Conservation (phyloP, 495 filamentous ascomycete genomes). For the Xylaria longipes region DNA sequence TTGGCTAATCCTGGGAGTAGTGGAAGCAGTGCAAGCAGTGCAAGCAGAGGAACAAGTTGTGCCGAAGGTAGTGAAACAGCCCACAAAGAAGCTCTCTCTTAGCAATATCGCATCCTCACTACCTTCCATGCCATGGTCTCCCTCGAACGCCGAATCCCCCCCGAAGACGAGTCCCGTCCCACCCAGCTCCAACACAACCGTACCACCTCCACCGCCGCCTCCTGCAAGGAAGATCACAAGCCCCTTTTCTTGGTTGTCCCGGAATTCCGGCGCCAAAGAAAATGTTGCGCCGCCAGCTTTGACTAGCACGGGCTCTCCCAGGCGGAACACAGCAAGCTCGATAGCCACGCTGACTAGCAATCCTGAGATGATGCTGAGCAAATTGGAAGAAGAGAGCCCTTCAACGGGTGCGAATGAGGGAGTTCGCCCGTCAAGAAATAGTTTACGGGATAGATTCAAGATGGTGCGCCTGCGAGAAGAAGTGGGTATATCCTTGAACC, state of each 20-base stretch:
- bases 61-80: slow-evolving; percentile 31
- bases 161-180: slow-evolving; percentile 43
- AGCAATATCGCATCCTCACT: slow-evolving; percentile 54
- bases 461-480: slow-evolving; percentile 81
- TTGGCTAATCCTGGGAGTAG: slow-evolving; percentile 10
- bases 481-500: slow-evolving; percentile 57
- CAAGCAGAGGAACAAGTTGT: slow-evolving; percentile 26
- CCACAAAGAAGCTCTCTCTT: slow-evolving; percentile 52
- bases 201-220: slow-evolving; percentile 51
- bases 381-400: slow-evolving; percentile 71
- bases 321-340: slow-evolving; percentile 76
- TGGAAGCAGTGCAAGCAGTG: slow-evolving; percentile 20
- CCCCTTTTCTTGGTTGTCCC: slow-evolving; percentile 86
- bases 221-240: slow-evolving; percentile 72
- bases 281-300: slow-evolving; percentile 59
- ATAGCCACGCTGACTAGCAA: slow-evolving; percentile 76
- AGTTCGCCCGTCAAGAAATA: slow-evolving; percentile 65
- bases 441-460: slow-evolving; percentile 86
- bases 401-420: slow-evolving; percentile 52
- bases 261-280: slow-evolving; percentile 70
- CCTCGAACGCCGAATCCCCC: slow-evolving; percentile 44
- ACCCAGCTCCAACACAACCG: slow-evolving; percentile 49
- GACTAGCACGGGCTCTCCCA: slow-evolving; percentile 44
- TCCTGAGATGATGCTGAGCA: slow-evolving; percentile 72
- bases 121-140: slow-evolving; percentile 64